Evolutionary conservation across 2,329 filamentous ascomycete genomes (phyloP), one percentile per base, ranked within the genome.

Genomic region (Fusarium cicatricum): DNA sequence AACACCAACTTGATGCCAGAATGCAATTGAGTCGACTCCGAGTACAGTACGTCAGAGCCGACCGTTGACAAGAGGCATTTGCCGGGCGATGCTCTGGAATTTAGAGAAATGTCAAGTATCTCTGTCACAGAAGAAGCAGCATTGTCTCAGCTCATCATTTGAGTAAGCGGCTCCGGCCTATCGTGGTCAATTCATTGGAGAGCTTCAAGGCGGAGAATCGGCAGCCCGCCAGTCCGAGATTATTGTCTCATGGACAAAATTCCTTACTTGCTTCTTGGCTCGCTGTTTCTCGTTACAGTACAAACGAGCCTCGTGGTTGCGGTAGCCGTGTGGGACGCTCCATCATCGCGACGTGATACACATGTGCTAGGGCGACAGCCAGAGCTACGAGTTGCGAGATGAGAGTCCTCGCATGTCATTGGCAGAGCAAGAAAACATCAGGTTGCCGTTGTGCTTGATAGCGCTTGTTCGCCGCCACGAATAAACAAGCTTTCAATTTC

Each of bases 141-240:
- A 52, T 46, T 62, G 60, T 62, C 59, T 62, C 46, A 62, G 40
- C 33, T 29, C 42, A 16, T 58, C 51, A 61, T 54, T 50, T 64
- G 44, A 48, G 32, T 47, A 34, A 54, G 48, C 50, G 48, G 45
- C 55, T 47, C 41, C 36, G 29, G 15, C 11, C 26, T 28, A 23
- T 26, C 11, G n/a, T 39, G 32, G 17, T 33, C 45, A 36, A 45
- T 19, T 49, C 21, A 15, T 41, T 34, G 19, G 15, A 31, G 8
- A 38, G 33, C 32, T 38, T 38, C 17, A 45, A 43, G 31, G 40
- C 19, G 44, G 33, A 46, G 39, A 32, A 23, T 42, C 37, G 34
- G 32, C 34, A 46, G 29, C 17, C 48, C 33, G 40, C 15, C 14
- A 34, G 33, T 32, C 50, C 39, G 43, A 53, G 29, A 61, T 61